A percentile compares a stretch with the other conserved stretches of the same genome.
These are phyloP conservation scores for Anthracocystis walkeri DNA, from an alignment of 1,284 basidiomycete genomes.

Conservation along the genomic window DNA sequence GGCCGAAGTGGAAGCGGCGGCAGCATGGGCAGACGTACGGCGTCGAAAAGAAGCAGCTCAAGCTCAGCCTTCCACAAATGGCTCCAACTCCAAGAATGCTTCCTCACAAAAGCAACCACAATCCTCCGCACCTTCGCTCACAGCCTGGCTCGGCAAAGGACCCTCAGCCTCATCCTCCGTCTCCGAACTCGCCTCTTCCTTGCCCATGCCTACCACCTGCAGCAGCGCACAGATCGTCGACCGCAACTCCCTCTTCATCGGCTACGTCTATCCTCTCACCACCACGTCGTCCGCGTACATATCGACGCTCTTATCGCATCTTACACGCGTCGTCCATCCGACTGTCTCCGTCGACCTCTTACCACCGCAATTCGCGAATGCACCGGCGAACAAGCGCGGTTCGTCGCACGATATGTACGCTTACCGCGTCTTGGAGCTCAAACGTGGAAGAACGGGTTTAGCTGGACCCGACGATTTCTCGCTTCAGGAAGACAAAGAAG, in stretches of 20 bases:
- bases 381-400: slow-evolving; percentile 49
- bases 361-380: slow-evolving; percentile 57
- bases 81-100: not conserved
- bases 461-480: slow-evolving; percentile 64
- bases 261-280: slow-evolving; percentile 63
- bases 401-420: slow-evolving; percentile 67
- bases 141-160: slow-evolving; percentile 53
- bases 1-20: slow-evolving; percentile 38
- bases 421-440: slow-evolving; percentile 61
- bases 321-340: slow-evolving; percentile 63
- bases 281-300: slow-evolving; percentile 42
- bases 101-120: not conserved
- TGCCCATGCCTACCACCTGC: slow-evolving; percentile 58
- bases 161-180: slow-evolving; percentile 43
- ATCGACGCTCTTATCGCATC: slow-evolving; percentile 55
- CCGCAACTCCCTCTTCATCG: slow-evolving; percentile 65
- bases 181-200: slow-evolving; percentile 34
- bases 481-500: slow-evolving; percentile 61
- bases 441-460: slow-evolving; percentile 56
- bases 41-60: slow-evolving; percentile 31
- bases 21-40: slow-evolving; percentile 41
- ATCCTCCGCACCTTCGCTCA: slow-evolving; percentile 28
- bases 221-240: slow-evolving; percentile 59
- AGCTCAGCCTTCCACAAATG: not conserved
- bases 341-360: slow-evolving; percentile 50